phyloP scores from a whole-genome alignment of 345 rosid genomes.

The Eucalyptus polyanthemos region DNA sequence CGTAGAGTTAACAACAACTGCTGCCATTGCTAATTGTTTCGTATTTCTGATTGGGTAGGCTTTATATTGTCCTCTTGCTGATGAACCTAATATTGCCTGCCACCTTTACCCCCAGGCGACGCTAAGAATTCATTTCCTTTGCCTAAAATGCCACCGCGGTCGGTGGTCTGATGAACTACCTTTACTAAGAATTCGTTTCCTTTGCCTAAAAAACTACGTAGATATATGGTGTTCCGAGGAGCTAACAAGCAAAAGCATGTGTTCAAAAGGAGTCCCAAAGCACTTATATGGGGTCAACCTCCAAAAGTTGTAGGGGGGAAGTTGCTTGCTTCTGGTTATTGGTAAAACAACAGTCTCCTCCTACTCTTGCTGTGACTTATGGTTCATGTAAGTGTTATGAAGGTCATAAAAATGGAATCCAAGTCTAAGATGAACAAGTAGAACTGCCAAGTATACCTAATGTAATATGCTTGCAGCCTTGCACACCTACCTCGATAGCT shows the following conservation, averaged over 20 bases:
- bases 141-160: too few species aligned
- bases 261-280: conserved; percentile 82
- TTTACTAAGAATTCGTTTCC: background rate
- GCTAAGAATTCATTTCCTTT: background rate
- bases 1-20: conserved; percentile 48
- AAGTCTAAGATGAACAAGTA: background rate
- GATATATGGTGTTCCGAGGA: conserved; percentile 88
- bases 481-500: background rate
- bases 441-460: background rate
- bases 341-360: conserved; percentile 32
- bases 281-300: conserved; percentile 77
- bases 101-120: too few species aligned
- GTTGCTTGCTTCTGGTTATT: conserved; percentile 94
- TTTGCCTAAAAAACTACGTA: background rate
- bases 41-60: conserved; percentile 63
- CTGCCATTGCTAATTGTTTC: conserved; percentile 47
- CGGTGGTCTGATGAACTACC: too few species aligned
- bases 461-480: background rate
- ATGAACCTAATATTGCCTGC: background rate
- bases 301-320: conserved; percentile 87
- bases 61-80: background rate
- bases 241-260: conserved; percentile 90
- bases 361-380: background rate
- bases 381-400: background rate
- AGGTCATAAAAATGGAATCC: background rate